Percentiles rank a stretch among this genome's conserved stretches.
phyloP scores from a whole-genome alignment of 2,329 filamentous ascomycete species.

The Taxawa tesnikishii region DNA sequence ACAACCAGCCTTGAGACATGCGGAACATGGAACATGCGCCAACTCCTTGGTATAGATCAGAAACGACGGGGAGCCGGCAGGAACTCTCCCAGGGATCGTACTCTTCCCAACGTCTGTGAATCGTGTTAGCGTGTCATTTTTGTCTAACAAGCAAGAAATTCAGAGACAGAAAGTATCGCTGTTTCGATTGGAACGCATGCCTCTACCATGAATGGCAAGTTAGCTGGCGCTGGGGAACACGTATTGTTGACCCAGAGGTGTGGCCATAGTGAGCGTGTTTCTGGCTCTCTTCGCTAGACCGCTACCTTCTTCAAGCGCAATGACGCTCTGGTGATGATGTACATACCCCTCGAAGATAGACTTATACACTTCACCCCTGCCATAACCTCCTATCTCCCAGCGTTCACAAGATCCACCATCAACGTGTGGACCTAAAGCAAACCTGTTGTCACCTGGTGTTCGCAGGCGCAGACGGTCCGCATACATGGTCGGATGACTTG shows the following conservation, averaged over 20 bases:
- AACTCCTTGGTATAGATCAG: slow-evolving; percentile 66
- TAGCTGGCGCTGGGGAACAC: no score
- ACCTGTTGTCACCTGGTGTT: slow-evolving; percentile 38
- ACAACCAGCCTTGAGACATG: slow-evolving; percentile 83
- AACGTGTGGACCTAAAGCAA: slow-evolving; percentile 42
- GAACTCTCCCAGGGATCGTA: slow-evolving; percentile 75
- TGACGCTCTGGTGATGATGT: no score
- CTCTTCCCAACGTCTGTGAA: background rate
- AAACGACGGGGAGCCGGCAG: slow-evolving; percentile 52
- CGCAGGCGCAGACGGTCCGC: slow-evolving; percentile 39
- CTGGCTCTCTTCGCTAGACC: no score
- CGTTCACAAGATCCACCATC: slow-evolving; percentile 36
- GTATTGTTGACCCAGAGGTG: no score
- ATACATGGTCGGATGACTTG: slow-evolving; percentile 32
- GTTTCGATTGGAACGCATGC: no score
- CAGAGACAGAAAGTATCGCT: no score
- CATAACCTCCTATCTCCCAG: slow-evolving; percentile 49
- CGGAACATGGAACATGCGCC: slow-evolving; percentile 76
- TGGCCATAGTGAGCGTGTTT: background rate
- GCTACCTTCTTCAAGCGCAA: no score
- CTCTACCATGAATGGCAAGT: no score
- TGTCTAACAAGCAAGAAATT: no score
- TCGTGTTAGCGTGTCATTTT: no score
- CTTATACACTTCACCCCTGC: slow-evolving; percentile 54
- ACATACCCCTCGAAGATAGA: slow-evolving; percentile 58